Percentiles rank a stretch among this genome's conserved stretches.
These are phyloP conservation scores for Apiotrichum sp. DNA, from an alignment of 1,284 basidiomycete species.

Conservation along the genomic window DNA sequence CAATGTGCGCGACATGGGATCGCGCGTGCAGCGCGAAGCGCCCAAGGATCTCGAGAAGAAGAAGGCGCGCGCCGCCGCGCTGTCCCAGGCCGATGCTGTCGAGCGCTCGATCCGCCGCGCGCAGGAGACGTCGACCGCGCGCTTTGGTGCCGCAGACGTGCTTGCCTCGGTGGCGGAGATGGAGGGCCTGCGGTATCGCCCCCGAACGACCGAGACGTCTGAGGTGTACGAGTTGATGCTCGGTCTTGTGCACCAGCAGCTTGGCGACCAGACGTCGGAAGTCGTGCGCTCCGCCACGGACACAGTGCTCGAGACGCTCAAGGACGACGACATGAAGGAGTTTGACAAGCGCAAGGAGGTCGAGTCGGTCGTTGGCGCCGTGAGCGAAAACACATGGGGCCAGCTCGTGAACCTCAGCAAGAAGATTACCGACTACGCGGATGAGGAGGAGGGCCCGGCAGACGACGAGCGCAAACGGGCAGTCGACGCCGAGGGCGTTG, in stretches of 20 bases:
- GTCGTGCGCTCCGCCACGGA: constrained; percentile 93
- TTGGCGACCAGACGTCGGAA: constrained; percentile 94
- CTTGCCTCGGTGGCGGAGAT: constrained; percentile 88
- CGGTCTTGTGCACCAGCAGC: constrained; percentile 67
- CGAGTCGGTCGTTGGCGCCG: constrained; percentile 66
- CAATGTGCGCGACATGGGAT: constrained; percentile 88
- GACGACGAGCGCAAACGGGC: constrained; percentile 57
- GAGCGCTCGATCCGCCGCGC: constrained; percentile 44
- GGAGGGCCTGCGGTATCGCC: constrained; percentile 87
- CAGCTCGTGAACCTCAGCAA: constrained; percentile 83
- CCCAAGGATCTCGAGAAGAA: constrained; percentile 95
- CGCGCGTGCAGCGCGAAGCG: constrained; percentile 71
- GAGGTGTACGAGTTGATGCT: constrained; percentile 93
- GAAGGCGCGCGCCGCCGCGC: constrained; percentile 67
- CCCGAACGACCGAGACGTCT: constrained; percentile 85
- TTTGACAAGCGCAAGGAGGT: constrained; percentile 97
- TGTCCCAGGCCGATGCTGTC: constrained; percentile 50
- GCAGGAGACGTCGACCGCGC: constrained; percentile 36
- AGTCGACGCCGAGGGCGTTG: constrained; percentile 71
- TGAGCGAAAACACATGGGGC: constrained; percentile 72
- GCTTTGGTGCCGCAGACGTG: constrained; percentile 62
- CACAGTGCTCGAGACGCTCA: constrained; percentile 79
- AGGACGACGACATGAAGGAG: constrained; percentile 85
- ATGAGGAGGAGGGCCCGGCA: constrained; percentile 74
- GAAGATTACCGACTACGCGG: constrained; percentile 94